These are phyloP conservation scores for Jaltomata sinuosa DNA, from an alignment of 257 asterid species.

Conservation along the genomic window DNA sequence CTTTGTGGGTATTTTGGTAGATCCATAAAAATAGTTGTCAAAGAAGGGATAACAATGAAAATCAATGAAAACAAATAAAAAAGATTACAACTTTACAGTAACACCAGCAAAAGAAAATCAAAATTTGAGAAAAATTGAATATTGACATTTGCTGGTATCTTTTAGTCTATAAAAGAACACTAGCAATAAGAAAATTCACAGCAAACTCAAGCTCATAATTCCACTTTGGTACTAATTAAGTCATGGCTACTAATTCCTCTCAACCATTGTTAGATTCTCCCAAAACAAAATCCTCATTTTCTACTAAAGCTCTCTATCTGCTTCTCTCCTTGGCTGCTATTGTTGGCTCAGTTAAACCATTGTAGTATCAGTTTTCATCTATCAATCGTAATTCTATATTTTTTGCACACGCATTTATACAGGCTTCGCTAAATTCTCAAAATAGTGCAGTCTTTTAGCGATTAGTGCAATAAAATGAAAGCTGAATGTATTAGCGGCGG, in stretches of 20 bases:
- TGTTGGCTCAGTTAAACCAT: not conserved
- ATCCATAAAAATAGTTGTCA: too few species aligned
- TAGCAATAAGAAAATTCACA: not conserved
- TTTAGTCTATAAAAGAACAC: not conserved
- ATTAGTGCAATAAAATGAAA: not conserved
- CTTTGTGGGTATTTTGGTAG: too few species aligned
- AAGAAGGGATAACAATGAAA: too few species aligned
- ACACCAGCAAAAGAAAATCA: too few species aligned
- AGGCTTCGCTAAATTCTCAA: not conserved
- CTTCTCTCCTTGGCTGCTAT: not conserved
- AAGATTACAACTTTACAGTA: too few species aligned
- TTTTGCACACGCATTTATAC: not conserved
- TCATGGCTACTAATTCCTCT: not conserved
- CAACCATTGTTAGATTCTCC: not conserved
- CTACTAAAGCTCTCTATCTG: not conserved
- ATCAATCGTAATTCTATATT: too few species aligned
- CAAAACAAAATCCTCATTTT: not conserved
- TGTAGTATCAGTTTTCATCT: too few species aligned
- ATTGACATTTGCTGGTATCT: not conserved
- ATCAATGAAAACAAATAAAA: too few species aligned
- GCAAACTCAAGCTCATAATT: not conserved
- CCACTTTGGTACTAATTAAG: not conserved
- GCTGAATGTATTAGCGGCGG: slow-evolving; percentile 12
- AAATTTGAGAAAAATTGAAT: too few species aligned
- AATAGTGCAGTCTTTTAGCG: not conserved